Conservation (phyloP, 2,329 filamentous ascomycete species). For the Diaporthe sp. region DNA sequence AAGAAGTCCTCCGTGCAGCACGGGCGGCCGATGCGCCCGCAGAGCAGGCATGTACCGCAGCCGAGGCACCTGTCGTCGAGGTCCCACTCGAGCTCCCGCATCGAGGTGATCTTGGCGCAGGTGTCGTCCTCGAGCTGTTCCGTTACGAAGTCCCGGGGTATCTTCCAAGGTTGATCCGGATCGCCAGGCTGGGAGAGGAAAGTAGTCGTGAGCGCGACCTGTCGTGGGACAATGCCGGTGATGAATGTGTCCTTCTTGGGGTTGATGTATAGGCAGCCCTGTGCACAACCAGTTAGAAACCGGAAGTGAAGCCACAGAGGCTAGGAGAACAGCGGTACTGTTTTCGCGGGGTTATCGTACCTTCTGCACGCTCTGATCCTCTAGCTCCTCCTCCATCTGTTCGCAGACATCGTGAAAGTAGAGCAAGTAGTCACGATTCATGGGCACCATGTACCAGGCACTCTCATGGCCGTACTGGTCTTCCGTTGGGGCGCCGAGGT, state of each 20-base stretch:
- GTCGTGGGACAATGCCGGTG: slow-evolving; percentile 14
- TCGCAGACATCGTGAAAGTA: not conserved
- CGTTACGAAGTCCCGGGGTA: slow-evolving; percentile 3
- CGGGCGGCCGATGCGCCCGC: not conserved
- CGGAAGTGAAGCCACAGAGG: not conserved
- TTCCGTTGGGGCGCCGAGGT: not conserved
- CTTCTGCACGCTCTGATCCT: not conserved
- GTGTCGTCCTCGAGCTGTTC: not conserved
- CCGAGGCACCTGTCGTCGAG: not conserved
- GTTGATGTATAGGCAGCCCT: slow-evolving; percentile 34
- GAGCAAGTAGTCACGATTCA: not conserved
- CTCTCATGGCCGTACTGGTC: not conserved
- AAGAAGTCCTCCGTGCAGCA: slow-evolving; percentile 8
- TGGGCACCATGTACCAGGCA: not conserved
- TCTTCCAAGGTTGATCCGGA: not conserved
- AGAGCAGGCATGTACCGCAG: slow-evolving; percentile 20
- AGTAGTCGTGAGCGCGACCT: not conserved
- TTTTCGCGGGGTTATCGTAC: not conserved
- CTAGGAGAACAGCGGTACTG: not conserved
- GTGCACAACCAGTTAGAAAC: no score
- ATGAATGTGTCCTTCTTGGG: slow-evolving; percentile 22
- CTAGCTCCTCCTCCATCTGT: not conserved
- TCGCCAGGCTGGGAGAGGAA: not conserved
- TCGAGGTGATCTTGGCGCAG: slow-evolving; percentile 13
- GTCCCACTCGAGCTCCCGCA: slow-evolving; percentile 34